Evolutionary conservation across 306 rosid species (phyloP), one percentile per base, ranked within the genome.

Genomic region (Fragaria nilgerrensis): DNA sequence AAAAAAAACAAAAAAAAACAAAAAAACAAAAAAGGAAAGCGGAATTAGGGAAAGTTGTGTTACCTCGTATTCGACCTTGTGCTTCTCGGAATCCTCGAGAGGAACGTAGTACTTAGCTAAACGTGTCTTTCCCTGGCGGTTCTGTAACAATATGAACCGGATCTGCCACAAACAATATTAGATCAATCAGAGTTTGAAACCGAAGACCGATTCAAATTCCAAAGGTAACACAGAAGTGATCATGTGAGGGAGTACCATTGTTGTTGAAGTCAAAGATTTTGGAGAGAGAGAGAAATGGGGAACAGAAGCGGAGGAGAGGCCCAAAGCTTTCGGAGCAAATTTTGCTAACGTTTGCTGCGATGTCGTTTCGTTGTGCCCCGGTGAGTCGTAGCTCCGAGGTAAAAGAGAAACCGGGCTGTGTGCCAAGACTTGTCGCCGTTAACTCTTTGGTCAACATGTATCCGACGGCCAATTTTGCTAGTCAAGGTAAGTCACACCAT

Each of bases 11-110:
- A 76, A 7, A 32, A 48, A 48, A 59, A 9, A 27, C 4, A n/a
- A 70, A 69, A 75, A 75, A n/a, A 86, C 7, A 56, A 76, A 7
- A 32, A 48, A 48, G 52, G 10, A 32, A 50, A 78, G 43, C 5
- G 1, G 19, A 23, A 50, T 77, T 74, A 7, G 23, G 22, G 20
- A 1, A 43, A 50, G 37, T 8, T 48, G 73, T 44, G 45, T 16
- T 52, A 94, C 98, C 99, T 95, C 99, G 87, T 95, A 95, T 81
- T 95, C 99, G 71, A 95, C 99, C 86, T 90, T 95, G 82, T 95
- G 99, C 73, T 95, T 95, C 90, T 87, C 98, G 80, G 98, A 90
- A 82, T 93, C 98, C 86, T 93, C 98, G 74, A 93, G 96, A 73
- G 98, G 98, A 88, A 93, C 98, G 48, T 93, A 93, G 89, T 93